These are phyloP conservation scores for Wickerhamomyces subpelliculosus DNA, from an alignment of 805 yeast genomes.

Conservation along the genomic window DNA sequence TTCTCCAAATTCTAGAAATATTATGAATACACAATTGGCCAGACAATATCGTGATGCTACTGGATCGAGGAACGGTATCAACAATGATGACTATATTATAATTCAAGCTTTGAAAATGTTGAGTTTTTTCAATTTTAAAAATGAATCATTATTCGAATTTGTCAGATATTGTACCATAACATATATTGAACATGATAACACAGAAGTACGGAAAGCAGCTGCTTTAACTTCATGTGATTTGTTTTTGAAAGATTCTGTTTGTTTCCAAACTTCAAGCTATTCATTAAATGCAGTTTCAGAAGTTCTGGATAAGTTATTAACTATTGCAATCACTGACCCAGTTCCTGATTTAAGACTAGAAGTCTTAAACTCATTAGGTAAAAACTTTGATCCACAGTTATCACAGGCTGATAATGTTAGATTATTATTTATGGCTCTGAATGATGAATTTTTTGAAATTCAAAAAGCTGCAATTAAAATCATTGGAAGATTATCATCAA, in stretches of 20 bases:
- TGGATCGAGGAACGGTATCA: slow-evolving; percentile 62
- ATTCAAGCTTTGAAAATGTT: slow-evolving; percentile 77
- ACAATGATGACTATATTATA: slow-evolving; percentile 43
- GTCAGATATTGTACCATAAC: slow-evolving; percentile 78
- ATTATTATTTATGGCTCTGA: slow-evolving; percentile 76
- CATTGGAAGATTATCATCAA: slow-evolving; percentile 75
- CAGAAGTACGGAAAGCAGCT: slow-evolving; percentile 77
- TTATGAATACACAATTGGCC: slow-evolving; percentile 60
- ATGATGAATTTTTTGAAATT: slow-evolving; percentile 84
- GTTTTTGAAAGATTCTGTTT: slow-evolving; percentile 74
- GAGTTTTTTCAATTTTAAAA: slow-evolving; percentile 65
- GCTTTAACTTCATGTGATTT: slow-evolving; percentile 77
- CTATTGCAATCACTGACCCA: slow-evolving; percentile 85
- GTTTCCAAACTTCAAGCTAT: slow-evolving; percentile 73
- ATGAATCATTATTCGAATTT: slow-evolving; percentile 76
- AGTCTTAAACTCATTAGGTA: slow-evolving; percentile 65
- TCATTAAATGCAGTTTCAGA: slow-evolving; percentile 80
- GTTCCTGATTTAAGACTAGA: slow-evolving; percentile 78
- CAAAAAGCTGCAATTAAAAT: slow-evolving; percentile 71
- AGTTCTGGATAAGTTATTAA: slow-evolving; percentile 71
- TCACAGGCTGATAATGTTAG: slow-evolving; percentile 91
- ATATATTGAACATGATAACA: slow-evolving; percentile 74
- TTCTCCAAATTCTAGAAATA: slow-evolving; percentile 50
- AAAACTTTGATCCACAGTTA: slow-evolving; percentile 80
- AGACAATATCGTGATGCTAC: slow-evolving; percentile 70